These are phyloP conservation scores for Blepharisma undulans DNA, from an alignment of 169 alveolate genomes.

Conservation along the genomic window DNA sequence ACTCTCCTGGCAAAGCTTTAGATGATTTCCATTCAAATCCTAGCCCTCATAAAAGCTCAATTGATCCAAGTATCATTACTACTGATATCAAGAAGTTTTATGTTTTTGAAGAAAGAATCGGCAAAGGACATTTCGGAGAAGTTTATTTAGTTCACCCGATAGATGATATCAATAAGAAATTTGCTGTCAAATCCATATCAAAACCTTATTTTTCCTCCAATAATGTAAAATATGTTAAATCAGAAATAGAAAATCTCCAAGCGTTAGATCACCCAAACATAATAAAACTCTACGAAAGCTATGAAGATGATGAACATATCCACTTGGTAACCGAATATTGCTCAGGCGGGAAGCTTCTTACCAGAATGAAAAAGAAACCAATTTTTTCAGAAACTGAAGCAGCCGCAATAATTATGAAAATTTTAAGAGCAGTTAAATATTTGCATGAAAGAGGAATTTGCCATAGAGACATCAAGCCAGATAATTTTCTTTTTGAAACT, in stretches of 20 bases:
- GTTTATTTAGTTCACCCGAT: background rate
- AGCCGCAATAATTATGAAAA: background rate
- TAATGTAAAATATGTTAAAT: constrained; percentile 11
- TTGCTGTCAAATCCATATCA: background rate
- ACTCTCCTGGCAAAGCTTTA: background rate
- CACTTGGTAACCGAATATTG: constrained; percentile 47
- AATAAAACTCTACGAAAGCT: constrained; percentile 39
- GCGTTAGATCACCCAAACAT: constrained; percentile 47
- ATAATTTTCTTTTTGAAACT: constrained; percentile 72
- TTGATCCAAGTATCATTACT: background rate
- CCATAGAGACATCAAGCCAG: constrained; percentile 84
- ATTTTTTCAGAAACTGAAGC: constrained; percentile 18
- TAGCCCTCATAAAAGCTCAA: background rate
- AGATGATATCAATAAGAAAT: background rate
- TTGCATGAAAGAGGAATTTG: constrained; percentile 72
- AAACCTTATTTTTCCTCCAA: background rate
- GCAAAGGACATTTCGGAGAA: background rate
- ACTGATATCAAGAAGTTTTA: background rate
- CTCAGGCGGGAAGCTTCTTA: constrained; percentile 44
- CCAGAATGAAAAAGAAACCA: background rate
- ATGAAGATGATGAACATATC: constrained; percentile 25
- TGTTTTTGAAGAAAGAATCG: background rate
- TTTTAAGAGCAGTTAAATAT: constrained; percentile 11
- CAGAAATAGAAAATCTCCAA: constrained; percentile 38
- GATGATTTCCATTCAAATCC: background rate